Evolutionary conservation across 768 basidiomycete genomes (phyloP).

Genomic region (Coprinopsis strossmayeri): DNA sequence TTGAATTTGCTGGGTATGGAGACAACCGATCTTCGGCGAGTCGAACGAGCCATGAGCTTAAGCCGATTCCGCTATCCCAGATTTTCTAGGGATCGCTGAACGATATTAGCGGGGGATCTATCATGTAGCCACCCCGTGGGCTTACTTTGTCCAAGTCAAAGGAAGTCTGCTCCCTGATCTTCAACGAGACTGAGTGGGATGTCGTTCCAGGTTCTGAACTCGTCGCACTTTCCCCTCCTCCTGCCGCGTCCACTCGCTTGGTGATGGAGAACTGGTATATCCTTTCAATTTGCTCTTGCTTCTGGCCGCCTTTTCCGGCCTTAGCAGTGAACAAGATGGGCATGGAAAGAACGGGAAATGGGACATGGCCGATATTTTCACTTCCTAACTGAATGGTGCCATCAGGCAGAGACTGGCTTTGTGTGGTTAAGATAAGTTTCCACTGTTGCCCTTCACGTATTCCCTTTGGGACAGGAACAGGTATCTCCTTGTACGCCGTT

Average conservation of each 20-base stretch:
- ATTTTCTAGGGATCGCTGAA: slow-evolving; percentile 66
- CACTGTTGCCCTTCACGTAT: slow-evolving; percentile 51
- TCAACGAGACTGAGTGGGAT: slow-evolving; percentile 24
- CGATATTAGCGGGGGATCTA: slow-evolving; percentile 15
- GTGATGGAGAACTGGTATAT: slow-evolving; percentile 29
- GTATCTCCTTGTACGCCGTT: slow-evolving; percentile 71
- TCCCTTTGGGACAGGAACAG: slow-evolving; percentile 55
- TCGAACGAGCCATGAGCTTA: slow-evolving; percentile 69
- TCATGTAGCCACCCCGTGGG: not conserved
- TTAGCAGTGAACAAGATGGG: slow-evolving; percentile 42
- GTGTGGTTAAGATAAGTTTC: slow-evolving; percentile 49
- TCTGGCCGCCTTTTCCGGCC: slow-evolving; percentile 26
- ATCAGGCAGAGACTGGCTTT: slow-evolving; percentile 13
- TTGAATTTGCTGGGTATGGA: not conserved
- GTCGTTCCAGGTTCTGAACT: not conserved
- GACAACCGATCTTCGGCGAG: slow-evolving; percentile 17
- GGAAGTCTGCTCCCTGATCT: slow-evolving; percentile 72
- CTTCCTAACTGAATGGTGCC: slow-evolving; percentile 35
- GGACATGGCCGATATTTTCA: slow-evolving; percentile 31
- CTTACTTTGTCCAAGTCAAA: slow-evolving; percentile 91
- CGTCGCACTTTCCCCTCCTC: not conserved
- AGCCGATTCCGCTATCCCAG: slow-evolving; percentile 90
- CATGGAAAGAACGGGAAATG: slow-evolving; percentile 65
- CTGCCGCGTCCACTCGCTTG: not conserved
- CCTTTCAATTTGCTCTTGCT: slow-evolving; percentile 67